A percentile compares a stretch with the other conserved stretches of the same genome.
phyloP scores from a whole-genome alignment of 2,329 filamentous ascomycete genomes.

The Pseudopyrenochaeta lycopersici region DNA sequence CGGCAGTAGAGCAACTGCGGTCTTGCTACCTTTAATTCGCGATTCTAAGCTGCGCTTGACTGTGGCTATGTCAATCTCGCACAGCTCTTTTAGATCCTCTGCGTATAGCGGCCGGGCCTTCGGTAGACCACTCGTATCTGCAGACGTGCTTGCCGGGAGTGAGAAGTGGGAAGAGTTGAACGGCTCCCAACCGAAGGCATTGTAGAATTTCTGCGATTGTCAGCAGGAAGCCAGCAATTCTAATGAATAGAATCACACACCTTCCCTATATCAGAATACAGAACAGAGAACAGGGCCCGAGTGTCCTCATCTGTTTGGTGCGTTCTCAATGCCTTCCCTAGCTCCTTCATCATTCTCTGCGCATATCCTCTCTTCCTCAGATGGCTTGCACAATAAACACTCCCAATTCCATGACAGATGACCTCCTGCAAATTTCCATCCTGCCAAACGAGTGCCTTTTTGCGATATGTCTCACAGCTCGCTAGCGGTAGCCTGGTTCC shows the following conservation, averaged over 20 bases:
- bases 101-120: conserved; percentile 61
- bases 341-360: conserved; percentile 76
- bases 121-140: conserved; percentile 17
- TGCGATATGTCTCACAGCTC: conserved; percentile 66
- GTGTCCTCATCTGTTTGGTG: conserved; percentile 57
- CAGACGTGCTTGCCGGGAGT: conserved; percentile 17
- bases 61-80: conserved; percentile 69
- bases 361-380: conserved; percentile 80
- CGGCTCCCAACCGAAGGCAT: conserved; percentile 76
- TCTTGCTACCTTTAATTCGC: conserved; percentile 53
- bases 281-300: conserved; percentile 72
- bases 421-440: conserved; percentile 63
- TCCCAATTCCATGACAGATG: conserved; percentile 77
- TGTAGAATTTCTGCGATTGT: conserved; percentile 86
- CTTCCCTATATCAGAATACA: conserved; percentile 85
- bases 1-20: conserved; percentile 72
- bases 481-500: conserved; percentile 58
- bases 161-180: conserved; percentile 76
- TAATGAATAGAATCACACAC: conserved; percentile 64
- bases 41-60: conserved; percentile 64
- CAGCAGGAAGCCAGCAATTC: conserved; percentile 64
- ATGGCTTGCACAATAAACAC: conserved; percentile 77
- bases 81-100: conserved; percentile 68
- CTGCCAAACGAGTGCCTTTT: conserved; percentile 56
- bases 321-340: conserved; percentile 64